Conservation (phyloP, 345 rosid genomes). For the Populus alba region DNA sequence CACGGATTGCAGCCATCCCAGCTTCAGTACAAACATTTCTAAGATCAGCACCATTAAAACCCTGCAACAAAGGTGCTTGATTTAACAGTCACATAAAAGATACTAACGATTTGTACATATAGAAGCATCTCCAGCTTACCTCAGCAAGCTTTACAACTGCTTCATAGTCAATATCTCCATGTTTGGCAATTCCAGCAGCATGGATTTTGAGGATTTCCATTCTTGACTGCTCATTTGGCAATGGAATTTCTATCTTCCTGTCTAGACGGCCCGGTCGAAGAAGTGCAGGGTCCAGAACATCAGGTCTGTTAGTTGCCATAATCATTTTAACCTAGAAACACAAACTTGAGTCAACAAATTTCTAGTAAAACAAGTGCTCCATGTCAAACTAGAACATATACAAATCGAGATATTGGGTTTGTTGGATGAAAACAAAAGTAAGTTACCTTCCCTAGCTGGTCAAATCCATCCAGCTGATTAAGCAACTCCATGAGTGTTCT, state of each 20-base stretch:
- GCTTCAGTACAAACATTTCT: slow-evolving; percentile 98
- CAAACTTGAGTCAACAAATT: neutral
- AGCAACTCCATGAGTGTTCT: slow-evolving; percentile 97
- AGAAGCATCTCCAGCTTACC: slow-evolving; percentile 38
- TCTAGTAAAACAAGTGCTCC: neutral
- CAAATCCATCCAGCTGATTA: slow-evolving; percentile 99
- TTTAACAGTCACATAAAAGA: slow-evolving; percentile 4
- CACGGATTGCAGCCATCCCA: slow-evolving; percentile 97
- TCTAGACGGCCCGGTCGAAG: slow-evolving; percentile 94
- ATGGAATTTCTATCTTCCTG: slow-evolving; percentile 90
- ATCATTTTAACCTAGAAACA: slow-evolving; percentile 86
- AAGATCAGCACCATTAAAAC: slow-evolving; percentile 96
- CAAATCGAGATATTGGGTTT: neutral
- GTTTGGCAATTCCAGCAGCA: slow-evolving; percentile 94
- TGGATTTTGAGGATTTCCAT: slow-evolving; percentile 97
- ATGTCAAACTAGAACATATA: neutral
- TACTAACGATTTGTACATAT: neutral
- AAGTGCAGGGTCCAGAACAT: slow-evolving; percentile 98
- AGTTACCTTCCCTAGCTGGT: slow-evolving; percentile 93
- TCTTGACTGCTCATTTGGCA: slow-evolving; percentile 97
- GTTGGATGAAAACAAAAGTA: neutral
- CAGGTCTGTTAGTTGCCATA: slow-evolving; percentile 98
- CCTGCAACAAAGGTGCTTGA: slow-evolving; percentile 42
- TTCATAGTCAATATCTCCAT: slow-evolving; percentile 96
- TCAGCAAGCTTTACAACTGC: slow-evolving; percentile 97